Conservation (phyloP, 2,329 filamentous ascomycete species). For the Aphanoascus verrucosus region DNA sequence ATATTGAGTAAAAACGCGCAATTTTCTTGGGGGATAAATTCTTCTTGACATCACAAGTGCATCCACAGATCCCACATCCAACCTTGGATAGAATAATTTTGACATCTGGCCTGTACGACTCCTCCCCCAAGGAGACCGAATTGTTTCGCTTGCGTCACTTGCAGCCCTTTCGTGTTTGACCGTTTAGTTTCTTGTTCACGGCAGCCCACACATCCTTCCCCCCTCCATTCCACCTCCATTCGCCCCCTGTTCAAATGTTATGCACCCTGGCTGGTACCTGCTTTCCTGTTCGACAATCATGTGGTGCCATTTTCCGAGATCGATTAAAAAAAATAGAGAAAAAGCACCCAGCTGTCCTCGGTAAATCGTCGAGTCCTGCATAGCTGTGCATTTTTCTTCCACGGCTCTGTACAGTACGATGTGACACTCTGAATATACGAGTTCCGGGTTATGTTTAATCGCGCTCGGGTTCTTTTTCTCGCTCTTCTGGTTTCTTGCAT, state of each 20-base stretch:
- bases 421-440: neutral
- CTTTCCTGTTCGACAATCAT: constrained; percentile 5
- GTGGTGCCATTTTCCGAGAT: constrained; percentile 5
- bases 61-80: neutral
- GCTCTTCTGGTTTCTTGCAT: neutral
- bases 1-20: constrained; percentile 3
- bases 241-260: constrained; percentile 3
- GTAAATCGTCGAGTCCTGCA: neutral
- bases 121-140: neutral
- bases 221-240: too few relatives aligned
- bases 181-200: neutral
- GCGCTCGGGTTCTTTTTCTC: neutral
- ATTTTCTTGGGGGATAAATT: neutral
- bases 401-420: too few relatives aligned
- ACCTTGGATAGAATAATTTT: too few relatives aligned
- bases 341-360: neutral
- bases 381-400: neutral
- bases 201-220: neutral
- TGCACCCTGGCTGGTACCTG: constrained; percentile 10
- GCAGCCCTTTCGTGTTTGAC: neutral
- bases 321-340: neutral
- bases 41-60: neutral
- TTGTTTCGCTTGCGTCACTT: neutral
- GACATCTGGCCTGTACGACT: neutral
- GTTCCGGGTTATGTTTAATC: neutral